Percentiles rank a stretch among this genome's conserved stretches.
Evolutionary conservation across 257 asterid species (phyloP).

Genomic region (Orobanche coerulescens): DNA sequence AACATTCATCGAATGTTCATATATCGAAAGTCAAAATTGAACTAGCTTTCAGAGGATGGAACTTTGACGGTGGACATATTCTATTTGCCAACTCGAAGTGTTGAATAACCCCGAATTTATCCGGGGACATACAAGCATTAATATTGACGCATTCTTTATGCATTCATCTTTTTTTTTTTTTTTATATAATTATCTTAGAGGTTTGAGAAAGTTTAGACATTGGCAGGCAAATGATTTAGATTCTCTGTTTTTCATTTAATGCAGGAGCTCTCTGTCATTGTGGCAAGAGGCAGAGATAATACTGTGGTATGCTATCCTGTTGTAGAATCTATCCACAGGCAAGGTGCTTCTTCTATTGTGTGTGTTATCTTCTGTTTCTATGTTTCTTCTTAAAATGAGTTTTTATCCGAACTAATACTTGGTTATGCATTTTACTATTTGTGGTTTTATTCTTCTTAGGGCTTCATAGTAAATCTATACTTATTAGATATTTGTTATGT

Average conservation of each 20-base stretch:
- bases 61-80: neutral
- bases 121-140: neutral
- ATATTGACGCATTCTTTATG: neutral
- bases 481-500: neutral
- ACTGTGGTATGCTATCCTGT: constrained; percentile 62
- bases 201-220: neutral
- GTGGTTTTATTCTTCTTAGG: constrained; percentile 1
- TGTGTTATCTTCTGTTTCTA: neutral
- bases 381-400: neutral
- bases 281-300: constrained; percentile 85
- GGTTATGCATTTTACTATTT: neutral
- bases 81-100: neutral
- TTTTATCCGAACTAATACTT: constrained; percentile 1
- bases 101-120: constrained; percentile 1
- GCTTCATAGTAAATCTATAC: neutral
- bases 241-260: constrained; percentile 13
- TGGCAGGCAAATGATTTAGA: constrained; percentile 4
- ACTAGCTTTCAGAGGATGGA: neutral
- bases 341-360: constrained; percentile 19
- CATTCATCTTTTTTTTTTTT: constrained; percentile 5
- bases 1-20: neutral
- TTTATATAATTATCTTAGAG: neutral
- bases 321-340: constrained; percentile 92
- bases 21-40: neutral
- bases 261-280: constrained; percentile 92